These are phyloP conservation scores for Penicillium sp. DNA, from an alignment of 2,329 filamentous ascomycete species.

Conservation along the genomic window DNA sequence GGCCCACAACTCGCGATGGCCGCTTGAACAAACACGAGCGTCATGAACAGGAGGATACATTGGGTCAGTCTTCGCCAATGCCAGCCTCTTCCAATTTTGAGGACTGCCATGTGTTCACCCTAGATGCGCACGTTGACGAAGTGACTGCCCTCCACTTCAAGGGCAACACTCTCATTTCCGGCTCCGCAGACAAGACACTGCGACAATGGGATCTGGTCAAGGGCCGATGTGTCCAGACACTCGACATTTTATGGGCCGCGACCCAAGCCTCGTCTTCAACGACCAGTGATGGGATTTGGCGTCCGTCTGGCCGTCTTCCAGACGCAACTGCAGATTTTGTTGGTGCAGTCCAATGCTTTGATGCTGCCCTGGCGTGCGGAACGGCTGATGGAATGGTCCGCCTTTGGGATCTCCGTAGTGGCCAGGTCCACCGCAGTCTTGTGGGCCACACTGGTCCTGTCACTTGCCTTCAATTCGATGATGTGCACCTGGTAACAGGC, in stretches of 20 bases:
- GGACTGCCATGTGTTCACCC: conserved; percentile 81
- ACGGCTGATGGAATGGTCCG: conserved; percentile 97
- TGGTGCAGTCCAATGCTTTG: conserved; percentile 89
- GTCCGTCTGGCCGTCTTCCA: conserved; percentile 59
- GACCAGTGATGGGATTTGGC: conserved; percentile 62
- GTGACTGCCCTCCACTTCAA: conserved; percentile 90
- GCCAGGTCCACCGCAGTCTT: conserved; percentile 92
- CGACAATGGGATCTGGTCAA: conserved; percentile 97
- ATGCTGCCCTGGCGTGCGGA: conserved; percentile 89
- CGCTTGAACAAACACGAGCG: conserved; percentile 48
- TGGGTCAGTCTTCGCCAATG: conserved; percentile 57
- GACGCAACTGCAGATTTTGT: conserved; percentile 81
- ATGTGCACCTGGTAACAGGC: conserved; percentile 88
- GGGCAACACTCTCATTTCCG: conserved; percentile 85
- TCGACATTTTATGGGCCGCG: conserved; percentile 97
- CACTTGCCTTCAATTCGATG: conserved; percentile 92
- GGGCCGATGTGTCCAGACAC: conserved; percentile 93
- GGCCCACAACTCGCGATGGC: conserved; percentile 66
- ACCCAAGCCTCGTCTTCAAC: conserved; percentile 76
- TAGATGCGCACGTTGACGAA: conserved; percentile 88
- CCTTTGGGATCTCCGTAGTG: conserved; percentile 92
- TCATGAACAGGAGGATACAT: conserved; percentile 43
- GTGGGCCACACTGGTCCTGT: conserved; percentile 95
- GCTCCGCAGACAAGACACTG: conserved; percentile 93
- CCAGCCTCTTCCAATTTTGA: conserved; percentile 70